These are phyloP conservation scores for Deinandra increscens DNA, from an alignment of 129 eudicot species.

Conservation along the genomic window DNA sequence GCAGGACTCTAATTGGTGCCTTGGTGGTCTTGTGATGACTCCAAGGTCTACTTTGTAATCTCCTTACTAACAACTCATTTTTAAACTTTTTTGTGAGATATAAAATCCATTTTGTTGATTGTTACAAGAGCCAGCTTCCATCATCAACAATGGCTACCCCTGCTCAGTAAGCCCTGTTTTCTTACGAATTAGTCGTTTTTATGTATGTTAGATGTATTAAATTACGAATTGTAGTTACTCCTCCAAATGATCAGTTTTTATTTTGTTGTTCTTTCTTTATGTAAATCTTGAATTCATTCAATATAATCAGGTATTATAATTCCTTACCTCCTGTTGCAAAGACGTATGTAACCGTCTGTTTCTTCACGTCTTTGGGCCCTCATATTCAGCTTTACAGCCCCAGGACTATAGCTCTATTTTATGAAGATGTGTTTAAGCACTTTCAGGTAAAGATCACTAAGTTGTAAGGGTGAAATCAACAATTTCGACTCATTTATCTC, in stretches of 20 bases:
- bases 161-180: constrained; percentile 27
- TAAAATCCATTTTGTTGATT: constrained; percentile 16
- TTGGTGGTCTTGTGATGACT: constrained; percentile 18
- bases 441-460: constrained; percentile 48
- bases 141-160: constrained; percentile 50
- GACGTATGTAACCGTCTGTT: constrained; percentile 50
- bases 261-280: background rate
- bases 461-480: background rate
- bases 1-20: background rate
- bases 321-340: constrained; percentile 60
- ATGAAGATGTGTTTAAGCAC: constrained; percentile 39
- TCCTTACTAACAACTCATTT: background rate
- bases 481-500: background rate
- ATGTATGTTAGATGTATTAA: background rate
- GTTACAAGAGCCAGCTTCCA: constrained; percentile 24
- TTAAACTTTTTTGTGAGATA: background rate
- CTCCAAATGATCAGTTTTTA: background rate
- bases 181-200: background rate
- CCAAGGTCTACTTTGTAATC: constrained; percentile 25
- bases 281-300: background rate
- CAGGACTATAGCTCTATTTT: constrained; percentile 30
- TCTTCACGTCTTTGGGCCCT: constrained; percentile 39
- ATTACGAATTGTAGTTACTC: background rate
- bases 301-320: constrained; percentile 46
- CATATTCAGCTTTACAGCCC: constrained; percentile 31